These are phyloP conservation scores for Mollisiaceae sp. DNA, from an alignment of 2,329 filamentous ascomycete species.

Conservation along the genomic window DNA sequence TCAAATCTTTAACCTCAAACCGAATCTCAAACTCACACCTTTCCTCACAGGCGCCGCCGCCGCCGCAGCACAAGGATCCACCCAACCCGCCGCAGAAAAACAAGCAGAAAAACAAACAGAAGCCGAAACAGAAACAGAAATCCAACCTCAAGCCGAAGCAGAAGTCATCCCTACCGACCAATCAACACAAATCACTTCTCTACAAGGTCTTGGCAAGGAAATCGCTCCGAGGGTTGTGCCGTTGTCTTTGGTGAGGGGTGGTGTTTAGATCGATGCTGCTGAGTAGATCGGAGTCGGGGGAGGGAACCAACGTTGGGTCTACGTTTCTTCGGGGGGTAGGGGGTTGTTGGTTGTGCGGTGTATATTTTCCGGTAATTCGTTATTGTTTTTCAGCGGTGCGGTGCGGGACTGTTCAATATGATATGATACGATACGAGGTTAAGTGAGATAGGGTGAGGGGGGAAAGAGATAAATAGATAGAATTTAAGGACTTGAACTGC, in stretches of 20 bases:
- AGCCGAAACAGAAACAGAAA: slow-evolving; percentile 30
- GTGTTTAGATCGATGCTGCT: slow-evolving; percentile 45
- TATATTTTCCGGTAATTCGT: too few relatives aligned
- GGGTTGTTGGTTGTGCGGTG: too few relatives aligned
- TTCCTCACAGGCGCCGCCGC: slow-evolving; percentile 13
- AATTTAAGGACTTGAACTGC: too few relatives aligned
- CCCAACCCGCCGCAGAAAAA: slow-evolving; percentile 38
- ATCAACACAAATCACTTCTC: slow-evolving; percentile 50
- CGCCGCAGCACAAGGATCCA: slow-evolving; percentile 39
- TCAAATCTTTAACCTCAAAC: too few relatives aligned
- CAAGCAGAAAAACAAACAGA: slow-evolving; percentile 21
- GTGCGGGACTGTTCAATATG: too few relatives aligned
- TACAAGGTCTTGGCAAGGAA: slow-evolving; percentile 56
- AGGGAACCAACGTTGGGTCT: too few relatives aligned
- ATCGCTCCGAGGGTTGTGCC: slow-evolving; percentile 49
- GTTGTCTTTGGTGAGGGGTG: slow-evolving; percentile 12
- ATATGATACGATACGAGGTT: slow-evolving; percentile 41
- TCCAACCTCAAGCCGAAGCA: slow-evolving; percentile 20
- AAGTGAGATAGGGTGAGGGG: background rate
- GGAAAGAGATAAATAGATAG: background rate
- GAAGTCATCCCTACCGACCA: slow-evolving; percentile 30
- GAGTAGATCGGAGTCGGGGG: slow-evolving; percentile 25
- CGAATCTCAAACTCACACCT: too few relatives aligned
- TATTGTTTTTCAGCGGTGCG: too few relatives aligned
- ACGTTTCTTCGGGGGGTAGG: too few relatives aligned